phyloP scores from a whole-genome alignment of 2,329 filamentous ascomycete genomes.

The Colletotrichum tropicale region DNA sequence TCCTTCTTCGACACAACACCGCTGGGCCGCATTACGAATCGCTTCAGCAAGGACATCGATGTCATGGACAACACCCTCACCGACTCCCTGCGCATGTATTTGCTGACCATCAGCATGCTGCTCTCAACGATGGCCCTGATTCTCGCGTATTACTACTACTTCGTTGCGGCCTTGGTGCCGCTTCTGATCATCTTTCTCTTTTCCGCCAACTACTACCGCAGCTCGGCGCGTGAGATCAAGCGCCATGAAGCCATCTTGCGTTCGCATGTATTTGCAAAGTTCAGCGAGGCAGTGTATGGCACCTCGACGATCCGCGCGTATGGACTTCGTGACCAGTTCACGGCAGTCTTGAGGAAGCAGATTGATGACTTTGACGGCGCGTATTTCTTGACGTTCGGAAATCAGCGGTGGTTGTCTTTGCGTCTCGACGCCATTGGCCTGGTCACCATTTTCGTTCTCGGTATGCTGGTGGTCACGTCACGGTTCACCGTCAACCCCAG shows the following conservation, averaged over 20 bases:
- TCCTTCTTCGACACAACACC: constrained; percentile 97
- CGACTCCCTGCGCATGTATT: constrained; percentile 91
- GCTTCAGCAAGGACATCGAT: constrained; percentile 93
- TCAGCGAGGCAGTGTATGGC: constrained; percentile 84
- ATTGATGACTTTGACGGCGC: constrained; percentile 93
- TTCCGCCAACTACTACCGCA: constrained; percentile 83
- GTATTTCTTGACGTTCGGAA: constrained; percentile 93
- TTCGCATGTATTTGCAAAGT: constrained; percentile 86
- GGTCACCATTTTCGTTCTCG: constrained; percentile 81
- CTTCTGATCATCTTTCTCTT: constrained; percentile 80
- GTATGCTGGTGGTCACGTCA: constrained; percentile 90
- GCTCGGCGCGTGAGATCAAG: constrained; percentile 92
- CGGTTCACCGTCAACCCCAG: constrained; percentile 84
- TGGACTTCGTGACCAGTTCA: constrained; percentile 77
- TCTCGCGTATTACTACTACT: constrained; percentile 92
- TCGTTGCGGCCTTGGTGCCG: constrained; percentile 64
- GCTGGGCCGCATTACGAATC: constrained; percentile 91
- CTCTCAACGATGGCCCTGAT: constrained; percentile 84
- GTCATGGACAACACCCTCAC: constrained; percentile 93
- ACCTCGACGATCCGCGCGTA: constrained; percentile 88
- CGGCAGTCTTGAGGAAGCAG: constrained; percentile 66
- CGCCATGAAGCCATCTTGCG: constrained; percentile 88
- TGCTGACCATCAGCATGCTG: constrained; percentile 82
- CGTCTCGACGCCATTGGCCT: constrained; percentile 85
- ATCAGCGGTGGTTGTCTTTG: constrained; percentile 91